phyloP scores from a whole-genome alignment of 306 rosid species.

The Psophocarpus tetragonolobus region DNA sequence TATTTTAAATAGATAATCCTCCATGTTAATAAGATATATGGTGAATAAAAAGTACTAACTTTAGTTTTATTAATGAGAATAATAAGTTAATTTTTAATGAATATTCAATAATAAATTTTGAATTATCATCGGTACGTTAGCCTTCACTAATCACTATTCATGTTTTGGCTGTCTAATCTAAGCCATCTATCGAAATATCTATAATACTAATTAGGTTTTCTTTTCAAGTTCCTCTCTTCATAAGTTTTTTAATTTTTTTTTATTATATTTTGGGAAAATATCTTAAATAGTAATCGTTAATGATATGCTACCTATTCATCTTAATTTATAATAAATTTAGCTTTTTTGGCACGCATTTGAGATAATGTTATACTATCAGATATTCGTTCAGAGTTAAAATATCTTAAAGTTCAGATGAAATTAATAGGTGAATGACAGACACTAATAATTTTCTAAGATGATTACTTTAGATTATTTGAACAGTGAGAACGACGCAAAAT shows the following conservation, averaged over 20 bases:
- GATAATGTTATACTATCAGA: neutral
- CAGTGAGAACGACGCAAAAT: neutral
- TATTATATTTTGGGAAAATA: constrained; percentile 6
- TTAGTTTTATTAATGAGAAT: constrained; percentile 21
- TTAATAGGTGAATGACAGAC: neutral
- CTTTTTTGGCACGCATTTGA: neutral
- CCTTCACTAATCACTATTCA: too few relatives aligned
- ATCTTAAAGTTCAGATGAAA: neutral
- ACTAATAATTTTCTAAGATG: neutral
- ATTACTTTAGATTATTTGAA: neutral
- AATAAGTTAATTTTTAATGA: neutral
- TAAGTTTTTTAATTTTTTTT: neutral
- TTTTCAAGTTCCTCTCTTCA: neutral
- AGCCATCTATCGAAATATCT: neutral
- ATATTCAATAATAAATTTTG: neutral
- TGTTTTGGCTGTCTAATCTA: neutral
- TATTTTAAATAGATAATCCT: neutral
- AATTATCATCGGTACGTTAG: neutral
- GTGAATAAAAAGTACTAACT: neutral
- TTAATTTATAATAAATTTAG: neutral
- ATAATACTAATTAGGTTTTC: neutral
- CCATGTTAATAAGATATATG: neutral
- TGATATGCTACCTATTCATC: neutral
- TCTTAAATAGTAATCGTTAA: constrained; percentile 17
- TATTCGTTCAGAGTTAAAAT: neutral